phyloP scores from a whole-genome alignment of 768 basidiomycete genomes.

The Dioszegia hungarica region DNA sequence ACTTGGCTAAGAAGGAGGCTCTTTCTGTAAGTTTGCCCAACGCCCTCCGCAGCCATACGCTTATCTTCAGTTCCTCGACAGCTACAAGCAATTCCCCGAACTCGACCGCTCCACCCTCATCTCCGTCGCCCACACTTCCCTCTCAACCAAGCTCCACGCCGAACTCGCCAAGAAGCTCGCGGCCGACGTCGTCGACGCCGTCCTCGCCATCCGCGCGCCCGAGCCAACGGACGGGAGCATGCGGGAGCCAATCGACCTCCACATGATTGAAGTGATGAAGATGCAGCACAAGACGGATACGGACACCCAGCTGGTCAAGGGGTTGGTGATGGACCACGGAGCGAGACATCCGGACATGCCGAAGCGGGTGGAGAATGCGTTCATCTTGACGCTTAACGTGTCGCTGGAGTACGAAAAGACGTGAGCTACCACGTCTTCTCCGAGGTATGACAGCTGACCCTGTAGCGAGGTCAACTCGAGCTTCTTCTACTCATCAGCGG shows the following conservation, averaged over 20 bases:
- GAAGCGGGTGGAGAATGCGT: slow-evolving; percentile 94
- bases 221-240: slow-evolving; percentile 59
- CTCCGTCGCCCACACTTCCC: slow-evolving; percentile 89
- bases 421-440: slow-evolving; percentile 54
- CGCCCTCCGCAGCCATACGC: background rate
- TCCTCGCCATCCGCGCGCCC: slow-evolving; percentile 68
- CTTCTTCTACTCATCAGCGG: slow-evolving; percentile 98
- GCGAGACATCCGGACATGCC: slow-evolving; percentile 99
- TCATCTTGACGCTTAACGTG: slow-evolving; percentile 90
- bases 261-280: slow-evolving; percentile 99
- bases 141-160: slow-evolving; percentile 84
- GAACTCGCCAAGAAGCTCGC: slow-evolving; percentile 79
- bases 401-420: slow-evolving; percentile 99
- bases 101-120: slow-evolving; percentile 87
- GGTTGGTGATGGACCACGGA: slow-evolving; percentile 94
- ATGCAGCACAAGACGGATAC: slow-evolving; percentile 99
- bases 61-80: slow-evolving; percentile 73
- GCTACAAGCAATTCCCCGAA: slow-evolving; percentile 64
- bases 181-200: slow-evolving; percentile 91
- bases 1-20: slow-evolving; percentile 95
- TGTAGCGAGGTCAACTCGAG: slow-evolving; percentile 94
- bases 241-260: slow-evolving; percentile 89
- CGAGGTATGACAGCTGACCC: background rate
- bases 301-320: slow-evolving; percentile 91
- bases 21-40: slow-evolving; percentile 59